Evolutionary conservation across 2,329 filamentous ascomycete species (phyloP), one percentile per base, ranked within the genome.

Genomic region (Cladophialophora yegresii): DNA sequence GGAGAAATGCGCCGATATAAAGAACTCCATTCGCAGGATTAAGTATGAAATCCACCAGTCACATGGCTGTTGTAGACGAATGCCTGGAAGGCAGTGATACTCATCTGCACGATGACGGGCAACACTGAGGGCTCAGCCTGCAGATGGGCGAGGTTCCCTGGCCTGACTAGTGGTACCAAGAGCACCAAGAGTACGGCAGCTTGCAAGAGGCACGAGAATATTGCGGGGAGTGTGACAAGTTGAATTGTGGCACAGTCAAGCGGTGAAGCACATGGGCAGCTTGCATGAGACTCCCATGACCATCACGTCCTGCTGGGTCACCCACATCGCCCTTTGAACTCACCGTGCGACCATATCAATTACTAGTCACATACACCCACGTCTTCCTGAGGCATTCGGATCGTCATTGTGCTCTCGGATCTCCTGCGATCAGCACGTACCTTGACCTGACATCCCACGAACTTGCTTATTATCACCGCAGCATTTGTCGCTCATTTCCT

Each of bases 191-290:
- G 45, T 33, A 23, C 55, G 40, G 57, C 28, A 59, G 45, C 57
- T 50, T 36, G 45, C 30, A 28, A 43, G 30, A 13, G 12, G 43
- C 32, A 49, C 57, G 57, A 59, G 43, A 50, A 59, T 59, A 36
- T 51, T 45, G 47, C 57, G 57, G 57, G 57, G 36, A 50, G 10
- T n/a, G 20, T 51, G 28, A 59, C 57, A 33, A 53, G 23, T 28
- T 51, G 47, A 30, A 26, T 13, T 56, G 57, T 59, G 57, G 57
- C 57, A 59, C 57, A 53, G 57, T 59, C 57, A 59, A 59, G 57
- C 57, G 57, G 57, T 59, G 57, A 59, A 59, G 43, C 49, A 36
- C 20, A 58, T 45, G 20, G 47, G 57, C n/a, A 59, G 57, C 57
- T 59, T 43, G 57, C 57, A 59, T 59, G 43, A 58, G 51, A 51